phyloP scores from a whole-genome alignment of 805 yeast species.

The Kluyveromyces wickerhamii region DNA sequence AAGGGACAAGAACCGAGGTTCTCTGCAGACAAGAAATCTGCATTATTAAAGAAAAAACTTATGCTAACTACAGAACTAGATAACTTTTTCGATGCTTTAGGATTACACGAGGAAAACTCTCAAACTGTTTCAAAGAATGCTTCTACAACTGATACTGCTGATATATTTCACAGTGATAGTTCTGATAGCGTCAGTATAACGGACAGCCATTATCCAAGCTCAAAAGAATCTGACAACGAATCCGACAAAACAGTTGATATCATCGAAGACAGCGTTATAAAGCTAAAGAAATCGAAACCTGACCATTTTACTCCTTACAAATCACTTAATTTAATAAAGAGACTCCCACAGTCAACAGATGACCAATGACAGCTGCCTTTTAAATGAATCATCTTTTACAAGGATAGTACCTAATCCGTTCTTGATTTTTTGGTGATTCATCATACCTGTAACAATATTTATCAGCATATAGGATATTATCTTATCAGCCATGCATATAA shows the following conservation, averaged over 20 bases:
- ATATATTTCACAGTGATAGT: too few relatives aligned
- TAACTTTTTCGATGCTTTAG: background rate
- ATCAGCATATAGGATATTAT: too few relatives aligned
- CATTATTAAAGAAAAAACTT: conserved; percentile 1
- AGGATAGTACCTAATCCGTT: too few relatives aligned
- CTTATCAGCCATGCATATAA: too few relatives aligned
- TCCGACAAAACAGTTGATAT: background rate
- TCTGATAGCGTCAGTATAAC: too few relatives aligned
- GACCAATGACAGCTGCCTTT: too few relatives aligned
- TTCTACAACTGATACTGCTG: too few relatives aligned
- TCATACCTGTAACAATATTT: too few relatives aligned
- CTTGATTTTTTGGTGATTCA: too few relatives aligned
- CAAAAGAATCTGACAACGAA: background rate
- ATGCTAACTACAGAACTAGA: conserved; percentile 1
- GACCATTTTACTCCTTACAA: conserved; percentile 2
- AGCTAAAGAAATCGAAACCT: conserved; percentile 1
- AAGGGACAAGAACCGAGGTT: background rate
- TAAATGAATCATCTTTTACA: too few relatives aligned
- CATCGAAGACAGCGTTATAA: background rate
- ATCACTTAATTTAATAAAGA: conserved; percentile 1
- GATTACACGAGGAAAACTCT: conserved; percentile 1
- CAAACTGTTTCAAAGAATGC: too few relatives aligned
- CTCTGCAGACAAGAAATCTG: background rate
- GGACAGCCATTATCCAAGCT: background rate
- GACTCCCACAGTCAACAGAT: too few relatives aligned